Base-by-base conservation (phyloP, 768 basidiomycete genomes). In the Amylocystis lapponica region DNA sequence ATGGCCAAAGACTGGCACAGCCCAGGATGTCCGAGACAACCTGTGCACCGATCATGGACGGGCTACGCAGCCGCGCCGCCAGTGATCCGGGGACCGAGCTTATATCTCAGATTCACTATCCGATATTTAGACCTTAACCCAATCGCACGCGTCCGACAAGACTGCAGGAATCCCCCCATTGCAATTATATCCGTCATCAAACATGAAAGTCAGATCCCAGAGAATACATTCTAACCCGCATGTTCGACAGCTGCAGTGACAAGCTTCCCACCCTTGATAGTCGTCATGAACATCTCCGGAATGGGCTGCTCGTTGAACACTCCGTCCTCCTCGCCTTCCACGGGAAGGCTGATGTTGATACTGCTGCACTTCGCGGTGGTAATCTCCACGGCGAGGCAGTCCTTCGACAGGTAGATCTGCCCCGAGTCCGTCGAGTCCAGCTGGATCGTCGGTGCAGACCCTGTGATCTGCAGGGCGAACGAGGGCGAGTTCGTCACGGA, bases 391-490 rank as follows among this genome's bases (percentile, higher is more conserved):
- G 62, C 75, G 39, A 97, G 70, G 52, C 84, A 85, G 11, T 76
- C 80, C 58, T 83, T 86, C 19, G 90, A 93, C 29, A 99, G 76
- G 66, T 88, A 99, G 51, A 99, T 81, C 61, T 92, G 89, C 5
- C 96, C 96, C 6, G 87, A 89, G 64, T 98, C 96, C 12, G 92
- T 95, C 13, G 86, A 83, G 64, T 99, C 96, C 16, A 99, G 66
- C 56, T 94, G 89, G 46, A 99, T 79, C 51, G 92, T 98, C 2
- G 96, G 95, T 25, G 86, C 87, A 1, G 72, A 68, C 21, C 95
- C 95, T 2, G 84, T 88, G 52, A 99, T 82, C 64, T 99, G 95
- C 31, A 98, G 66, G 13, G 81, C 78, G 69, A 99, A 98, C 2
- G 92, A 96, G 1, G 93, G 92, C 0, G 92, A 96, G 50, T 79